Evolutionary conservation across 441 rosid genomes (phyloP).

Genomic region (Metrosideros polymorpha): DNA sequence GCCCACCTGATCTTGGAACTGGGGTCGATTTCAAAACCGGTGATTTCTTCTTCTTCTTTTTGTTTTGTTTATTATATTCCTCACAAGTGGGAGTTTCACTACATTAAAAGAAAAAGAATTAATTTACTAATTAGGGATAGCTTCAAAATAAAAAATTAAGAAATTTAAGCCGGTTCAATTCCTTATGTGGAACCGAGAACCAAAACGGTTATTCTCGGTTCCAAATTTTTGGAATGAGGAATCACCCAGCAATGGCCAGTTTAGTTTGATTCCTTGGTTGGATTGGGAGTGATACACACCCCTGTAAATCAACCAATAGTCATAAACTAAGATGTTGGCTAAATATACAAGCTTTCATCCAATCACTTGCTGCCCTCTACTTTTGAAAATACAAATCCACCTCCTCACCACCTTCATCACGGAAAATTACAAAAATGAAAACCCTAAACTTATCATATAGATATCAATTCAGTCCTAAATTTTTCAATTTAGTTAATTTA

Average conservation of each 20-base stretch:
- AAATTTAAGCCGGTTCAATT: background rate
- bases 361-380: too few relatives aligned
- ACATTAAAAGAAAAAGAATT: background rate
- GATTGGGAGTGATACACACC: rapidly evolving
- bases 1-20: rapidly evolving
- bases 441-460: too few relatives aligned
- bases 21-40: rapidly evolving
- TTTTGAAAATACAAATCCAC: background rate
- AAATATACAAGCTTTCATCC: background rate
- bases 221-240: background rate
- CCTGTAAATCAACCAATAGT: background rate
- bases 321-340: background rate
- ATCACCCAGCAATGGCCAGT: rapidly evolving
- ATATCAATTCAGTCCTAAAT: too few relatives aligned
- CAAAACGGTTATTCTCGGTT: background rate
- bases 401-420: background rate
- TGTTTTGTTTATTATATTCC: background rate
- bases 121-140: background rate
- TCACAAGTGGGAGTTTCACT: rapidly evolving
- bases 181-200: background rate
- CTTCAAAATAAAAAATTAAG: background rate
- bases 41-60: background rate
- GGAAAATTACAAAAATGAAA: too few relatives aligned
- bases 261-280: rapidly evolving
- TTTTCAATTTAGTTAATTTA: too few relatives aligned